Conservation (phyloP, 192 early-diverging fungal species). For the Kickxella alabastrina region DNA sequence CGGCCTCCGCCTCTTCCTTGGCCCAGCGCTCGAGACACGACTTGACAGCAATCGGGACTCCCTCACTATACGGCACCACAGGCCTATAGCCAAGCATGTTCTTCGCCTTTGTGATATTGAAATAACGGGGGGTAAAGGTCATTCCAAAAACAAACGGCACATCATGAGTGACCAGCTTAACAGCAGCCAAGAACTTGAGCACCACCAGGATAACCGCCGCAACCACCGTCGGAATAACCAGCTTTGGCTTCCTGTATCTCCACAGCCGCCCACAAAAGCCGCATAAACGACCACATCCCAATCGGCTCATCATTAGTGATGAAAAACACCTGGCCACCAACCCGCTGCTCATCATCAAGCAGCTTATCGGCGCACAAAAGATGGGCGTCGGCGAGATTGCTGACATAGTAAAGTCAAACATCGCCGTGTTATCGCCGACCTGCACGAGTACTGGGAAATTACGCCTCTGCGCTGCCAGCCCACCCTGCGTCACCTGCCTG, state of each 20-base stretch:
- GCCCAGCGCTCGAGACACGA: conserved; percentile 48
- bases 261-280: conserved; percentile 62
- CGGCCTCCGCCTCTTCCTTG: conserved; percentile 23
- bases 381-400: conserved; percentile 90
- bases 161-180: conserved; percentile 64
- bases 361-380: conserved; percentile 79
- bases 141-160: conserved; percentile 78
- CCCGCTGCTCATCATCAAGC: conserved; percentile 51
- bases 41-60: conserved; percentile 43
- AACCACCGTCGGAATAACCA: conserved; percentile 61
- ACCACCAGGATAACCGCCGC: conserved; percentile 64
- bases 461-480: conserved; percentile 60
- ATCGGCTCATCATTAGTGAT: conserved; percentile 89
- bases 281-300: conserved; percentile 86
- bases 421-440: conserved; percentile 76
- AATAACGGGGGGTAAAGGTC: conserved; percentile 76
- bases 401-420: conserved; percentile 95
- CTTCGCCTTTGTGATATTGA: conserved; percentile 85
- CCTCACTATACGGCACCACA: conserved; percentile 55
- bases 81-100: conserved; percentile 64
- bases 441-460: conserved; percentile 63
- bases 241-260: conserved; percentile 57
- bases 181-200: conserved; percentile 56
- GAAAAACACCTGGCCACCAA: conserved; percentile 69
- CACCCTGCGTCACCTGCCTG: conserved; percentile 63